Evolutionary conservation across 176 grass and related monocot species (phyloP), one percentile per base, ranked within the genome.

Genomic region (Zoysia pacifica): DNA sequence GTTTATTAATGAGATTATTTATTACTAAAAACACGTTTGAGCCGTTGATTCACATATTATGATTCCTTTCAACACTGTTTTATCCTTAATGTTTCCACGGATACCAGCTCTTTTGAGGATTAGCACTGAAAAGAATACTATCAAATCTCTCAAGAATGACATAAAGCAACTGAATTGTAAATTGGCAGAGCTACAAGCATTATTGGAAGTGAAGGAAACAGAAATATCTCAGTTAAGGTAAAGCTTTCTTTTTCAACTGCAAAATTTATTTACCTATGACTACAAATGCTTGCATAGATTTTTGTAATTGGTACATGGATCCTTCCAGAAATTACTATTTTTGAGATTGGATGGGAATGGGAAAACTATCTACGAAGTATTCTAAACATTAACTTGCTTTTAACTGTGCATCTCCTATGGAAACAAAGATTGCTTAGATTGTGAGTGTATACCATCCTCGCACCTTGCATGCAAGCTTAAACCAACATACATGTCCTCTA

Each of bases 101-200:
- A 86, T 87, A 73, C 95, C 95, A 84, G 83, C 87, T 52, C 79
- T 97, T 73, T 73, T 97, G 69, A 97, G 92, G 85, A 93, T 97
- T 69, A 97, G 95, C 78, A 94, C 85, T 44, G 95, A 94, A 79
- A 94, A 93, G 74, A 94, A 87, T 81, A 89, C 87, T 16, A 93
- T 97, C 71, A 97, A 93, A 82, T 70, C 65, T 70, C 83, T 97
- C 74, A 94, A 97, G 81, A 88, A 85, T 60, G 95, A 92, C 67
- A 91, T 94, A 89, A 97, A 94, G 62, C 95, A 97, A 48, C 79
- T 97, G 48, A 94, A 97, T 83, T 84, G 87, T 84, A 97, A 90
- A 74, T 85, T 97, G 74, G 94, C 95, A 35, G 87, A 97, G 72
- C 87, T 94, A 75, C 95, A 97, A 87, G 90, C 90, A 2, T 86